Evolutionary conservation across 257 asterid species (phyloP), one percentile per base, ranked within the genome.

Genomic region (Hygrophila difformis): DNA sequence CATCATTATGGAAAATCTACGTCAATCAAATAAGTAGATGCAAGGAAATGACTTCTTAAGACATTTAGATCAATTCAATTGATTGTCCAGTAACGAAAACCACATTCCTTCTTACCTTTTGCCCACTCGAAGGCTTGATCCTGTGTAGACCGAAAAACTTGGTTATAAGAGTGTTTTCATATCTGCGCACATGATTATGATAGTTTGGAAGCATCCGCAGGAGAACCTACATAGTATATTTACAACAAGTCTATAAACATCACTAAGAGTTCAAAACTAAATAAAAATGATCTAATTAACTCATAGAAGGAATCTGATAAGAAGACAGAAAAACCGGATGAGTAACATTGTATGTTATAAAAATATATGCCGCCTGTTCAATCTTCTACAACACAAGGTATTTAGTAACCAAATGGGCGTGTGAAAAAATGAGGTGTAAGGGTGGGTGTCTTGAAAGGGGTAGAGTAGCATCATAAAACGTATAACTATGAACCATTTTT

Each of bases 61-160:
- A 26, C 31, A 26, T 3, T 26, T 26, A 26, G 8, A 26, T 26
- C 31, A 26, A 3, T 26, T 26, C 8, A 26, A 26, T 26, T 26
- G 31, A 26, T 26, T 3, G n/a, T n/a, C n/a, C n/a, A n/a, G n/a
- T n/a, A n/a, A n/a, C n/a, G n/a, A n/a, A n/a, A n/a, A 33, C 37
- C 37, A 33, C 10, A 33, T 33, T 12, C 3, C 10, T 12, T 33
- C 37, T 63, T 82, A 85, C 98, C 96, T 82, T 89, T 65, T 85
- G 96, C 65, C 98, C 94, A 47, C 96, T 79, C 14, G 82, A 73
- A 55, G 98, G 91, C 64, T 77, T 79, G 68, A 89, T 85, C 82
- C 98, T 75, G 83, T 91, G 96, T 59, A 91, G 96, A 51, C 98
- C 96, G 55, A 91, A 89, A 73, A 91, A 91, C 62, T 91, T 91